Conservation (phyloP, 371 early-diverging fungal genomes). For the Mortierella sp. region DNA sequence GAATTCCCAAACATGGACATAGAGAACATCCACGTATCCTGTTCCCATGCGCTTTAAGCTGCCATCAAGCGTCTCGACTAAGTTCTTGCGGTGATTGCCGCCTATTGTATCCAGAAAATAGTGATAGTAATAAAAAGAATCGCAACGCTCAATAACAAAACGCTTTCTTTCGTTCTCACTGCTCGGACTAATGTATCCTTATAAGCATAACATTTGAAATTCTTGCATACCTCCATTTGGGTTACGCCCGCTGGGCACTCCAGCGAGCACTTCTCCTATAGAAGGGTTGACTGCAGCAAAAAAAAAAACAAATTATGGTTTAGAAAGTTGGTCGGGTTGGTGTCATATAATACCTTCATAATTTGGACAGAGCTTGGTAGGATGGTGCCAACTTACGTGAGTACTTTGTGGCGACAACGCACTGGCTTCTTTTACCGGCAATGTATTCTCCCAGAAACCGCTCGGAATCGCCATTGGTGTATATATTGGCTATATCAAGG, state of each 20-base stretch:
- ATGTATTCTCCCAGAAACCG: conserved; percentile 61
- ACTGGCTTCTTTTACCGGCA: conserved; percentile 56
- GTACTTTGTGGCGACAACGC: conserved; percentile 65
- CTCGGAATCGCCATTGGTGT: conserved; percentile 60
- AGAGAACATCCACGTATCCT: conserved; percentile 61
- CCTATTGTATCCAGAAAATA: conserved; percentile 12
- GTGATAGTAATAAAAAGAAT: background rate
- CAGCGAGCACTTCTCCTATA: conserved; percentile 23
- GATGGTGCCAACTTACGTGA: conserved; percentile 21
- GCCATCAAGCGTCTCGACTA: conserved; percentile 57
- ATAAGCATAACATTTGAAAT: background rate
- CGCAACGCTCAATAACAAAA: no score
- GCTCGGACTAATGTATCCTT: no score
- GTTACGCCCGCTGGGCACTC: conserved; percentile 18
- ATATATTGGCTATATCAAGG: conserved; percentile 51
- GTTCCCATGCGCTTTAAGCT: conserved; percentile 59
- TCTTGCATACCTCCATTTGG: conserved; percentile 38
- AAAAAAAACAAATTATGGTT: background rate
- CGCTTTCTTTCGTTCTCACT: no score
- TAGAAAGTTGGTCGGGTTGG: background rate
- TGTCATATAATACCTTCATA: background rate
- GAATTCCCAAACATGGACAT: conserved; percentile 63
- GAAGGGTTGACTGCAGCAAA: conserved; percentile 29
- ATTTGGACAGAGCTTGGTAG: background rate
- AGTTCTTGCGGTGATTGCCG: conserved; percentile 58